Conservation (phyloP, 2,329 filamentous ascomycete genomes). For the Colletotrichum australisinense region DNA sequence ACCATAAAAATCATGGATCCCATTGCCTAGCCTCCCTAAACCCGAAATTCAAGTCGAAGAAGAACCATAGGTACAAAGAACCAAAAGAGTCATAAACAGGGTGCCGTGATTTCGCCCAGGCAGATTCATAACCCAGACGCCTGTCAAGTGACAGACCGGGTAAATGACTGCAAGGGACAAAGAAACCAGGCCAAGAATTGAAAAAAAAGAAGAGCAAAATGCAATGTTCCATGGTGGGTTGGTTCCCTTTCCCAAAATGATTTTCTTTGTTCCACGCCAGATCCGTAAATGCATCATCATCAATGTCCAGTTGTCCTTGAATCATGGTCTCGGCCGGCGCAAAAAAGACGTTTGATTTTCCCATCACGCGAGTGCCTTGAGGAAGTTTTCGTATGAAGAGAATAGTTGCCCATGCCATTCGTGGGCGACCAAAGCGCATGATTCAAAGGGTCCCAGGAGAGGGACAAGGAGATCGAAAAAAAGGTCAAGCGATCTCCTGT, state of each 20-base stretch:
- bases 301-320: slow-evolving; percentile 33
- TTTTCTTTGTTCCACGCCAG: slow-evolving; percentile 30
- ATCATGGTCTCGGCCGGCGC: slow-evolving; percentile 24
- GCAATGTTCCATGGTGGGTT: slow-evolving; percentile 32
- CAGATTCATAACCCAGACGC: neutral
- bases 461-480: slow-evolving; percentile 45
- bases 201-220: slow-evolving; percentile 17
- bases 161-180: neutral
- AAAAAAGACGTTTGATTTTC: neutral
- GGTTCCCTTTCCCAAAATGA: slow-evolving; percentile 15
- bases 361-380: slow-evolving; percentile 35
- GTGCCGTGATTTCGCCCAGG: neutral
- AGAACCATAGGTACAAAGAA: slow-evolving; percentile 31
- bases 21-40: slow-evolving; percentile 32
- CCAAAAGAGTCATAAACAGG: slow-evolving; percentile 28
- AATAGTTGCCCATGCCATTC: slow-evolving; percentile 34
- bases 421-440: slow-evolving; percentile 34
- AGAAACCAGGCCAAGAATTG: slow-evolving; percentile 14
- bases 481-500: slow-evolving; percentile 41
- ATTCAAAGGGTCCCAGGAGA: slow-evolving; percentile 31
- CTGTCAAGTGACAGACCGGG: neutral
- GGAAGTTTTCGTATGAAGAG: slow-evolving; percentile 16
- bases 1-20: slow-evolving; percentile 4
- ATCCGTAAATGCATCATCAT: slow-evolving; percentile 37
- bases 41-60: slow-evolving; percentile 22